Evolutionary conservation across 2,329 filamentous ascomycete species (phyloP).

Genomic region (Bisporella sp.): DNA sequence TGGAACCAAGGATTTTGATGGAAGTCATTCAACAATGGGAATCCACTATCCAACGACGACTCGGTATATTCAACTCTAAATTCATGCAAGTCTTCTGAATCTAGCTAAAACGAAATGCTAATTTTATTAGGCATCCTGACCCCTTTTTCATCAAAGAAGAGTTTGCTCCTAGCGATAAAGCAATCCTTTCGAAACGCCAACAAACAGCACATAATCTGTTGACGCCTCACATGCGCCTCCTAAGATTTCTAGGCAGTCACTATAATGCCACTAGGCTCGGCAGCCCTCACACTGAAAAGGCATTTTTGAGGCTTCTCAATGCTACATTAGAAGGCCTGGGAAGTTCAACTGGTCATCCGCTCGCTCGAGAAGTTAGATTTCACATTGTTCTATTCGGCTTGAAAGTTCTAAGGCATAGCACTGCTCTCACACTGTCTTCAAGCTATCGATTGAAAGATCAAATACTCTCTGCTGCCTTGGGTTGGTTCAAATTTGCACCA

Average conservation of each 20-base stretch:
- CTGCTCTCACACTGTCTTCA: constrained; percentile 52
- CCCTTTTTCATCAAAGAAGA: constrained; percentile 90
- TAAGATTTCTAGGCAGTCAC: constrained; percentile 89
- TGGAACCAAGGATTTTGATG: constrained; percentile 78
- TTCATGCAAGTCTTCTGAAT: constrained; percentile 46
- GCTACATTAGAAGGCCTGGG: constrained; percentile 71
- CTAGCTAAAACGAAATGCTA: constrained; percentile 18
- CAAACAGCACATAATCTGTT: constrained; percentile 76
- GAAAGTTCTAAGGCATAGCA: constrained; percentile 67
- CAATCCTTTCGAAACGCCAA: constrained; percentile 65
- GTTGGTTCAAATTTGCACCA: constrained; percentile 80
- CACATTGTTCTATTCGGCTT: constrained; percentile 79
- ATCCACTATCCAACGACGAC: constrained; percentile 65
- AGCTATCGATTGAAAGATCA: constrained; percentile 85
- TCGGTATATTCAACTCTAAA: constrained; percentile 72
- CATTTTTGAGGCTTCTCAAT: constrained; percentile 76
- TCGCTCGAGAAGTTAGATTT: constrained; percentile 88
- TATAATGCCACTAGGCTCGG: constrained; percentile 89
- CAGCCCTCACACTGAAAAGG: constrained; percentile 70
- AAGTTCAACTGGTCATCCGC: constrained; percentile 67
- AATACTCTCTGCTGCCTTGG: constrained; percentile 76
- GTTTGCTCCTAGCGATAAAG: constrained; percentile 84
- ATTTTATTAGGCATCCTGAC: constrained; percentile 56
- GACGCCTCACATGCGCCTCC: constrained; percentile 74
- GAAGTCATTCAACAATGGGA: constrained; percentile 93